Base-by-base conservation (phyloP, 371 early-diverging fungal genomes). In the Apophysomyces ossiformis region DNA sequence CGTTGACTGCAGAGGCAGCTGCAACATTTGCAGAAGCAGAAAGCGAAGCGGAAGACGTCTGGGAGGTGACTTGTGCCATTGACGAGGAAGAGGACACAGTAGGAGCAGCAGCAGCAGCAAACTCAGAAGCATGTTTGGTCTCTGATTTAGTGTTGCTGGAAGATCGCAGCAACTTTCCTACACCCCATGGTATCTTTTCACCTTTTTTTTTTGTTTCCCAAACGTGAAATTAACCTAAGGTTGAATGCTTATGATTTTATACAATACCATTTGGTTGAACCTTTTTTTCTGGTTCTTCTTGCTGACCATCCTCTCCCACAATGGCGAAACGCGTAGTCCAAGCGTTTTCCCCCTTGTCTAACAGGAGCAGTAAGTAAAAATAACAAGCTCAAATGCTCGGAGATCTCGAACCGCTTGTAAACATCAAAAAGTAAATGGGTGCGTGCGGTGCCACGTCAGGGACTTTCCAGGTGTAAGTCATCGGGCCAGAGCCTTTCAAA, bases 361-460 rank as follows among this genome's bases (percentile, higher is more conserved):
- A 46, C 57, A 21, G 4, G 46, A 61, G 7, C n/a, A 45, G 62
- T 50, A 16, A 39, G 37, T 50, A 54, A 58, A 26, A 26, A 26
- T 26, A 26, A 45, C 37, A 35, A 26, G 38, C 36, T 11, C 16
- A 21, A 5, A 32, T 13, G 16, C n/a, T 26, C 15, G 26, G 13
- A 7, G 13, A 12, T 39, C 18, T 32, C 61, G 36, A 71, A 81
- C 81, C 77, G 65, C 75, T 80, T 0, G 83, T 78, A 69, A 83
- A 83, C 79, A 76, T 83, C 37, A 83, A 69, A 58, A 83, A 83
- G 56, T 83, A 83, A 56, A 83, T 68, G 12, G 78, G 68, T 1
- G 83, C 61, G 50, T 73, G 72, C 15, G 81, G 77, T 8, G 60
- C 56, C 1, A 83, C 83, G 44, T 73, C 58, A n/a, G 83, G 83